These are phyloP conservation scores for Trichosanthes truncata DNA, from an alignment of 306 rosid genomes.

Conservation along the genomic window DNA sequence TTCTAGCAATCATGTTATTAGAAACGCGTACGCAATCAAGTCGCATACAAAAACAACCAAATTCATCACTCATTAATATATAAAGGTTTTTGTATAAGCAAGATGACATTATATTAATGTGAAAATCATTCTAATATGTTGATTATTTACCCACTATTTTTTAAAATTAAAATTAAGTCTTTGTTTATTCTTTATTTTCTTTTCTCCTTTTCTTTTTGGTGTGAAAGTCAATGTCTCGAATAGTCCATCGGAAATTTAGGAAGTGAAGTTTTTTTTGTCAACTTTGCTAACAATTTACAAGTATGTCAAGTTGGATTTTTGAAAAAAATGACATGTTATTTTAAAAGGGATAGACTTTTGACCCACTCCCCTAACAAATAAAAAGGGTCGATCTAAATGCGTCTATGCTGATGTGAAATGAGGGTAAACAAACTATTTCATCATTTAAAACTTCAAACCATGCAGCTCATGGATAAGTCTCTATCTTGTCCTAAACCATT, in stretches of 20 bases:
- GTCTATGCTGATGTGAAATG: too few species aligned
- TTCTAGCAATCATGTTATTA: background rate
- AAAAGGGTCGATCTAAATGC: too few species aligned
- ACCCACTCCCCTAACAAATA: too few species aligned
- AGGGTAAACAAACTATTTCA: too few species aligned
- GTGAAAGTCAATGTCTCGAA: background rate
- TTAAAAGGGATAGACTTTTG: too few species aligned
- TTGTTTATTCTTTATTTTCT: background rate
- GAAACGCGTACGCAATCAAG: background rate
- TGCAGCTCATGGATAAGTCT: too few species aligned
- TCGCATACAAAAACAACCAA: background rate
- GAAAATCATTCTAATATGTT: background rate
- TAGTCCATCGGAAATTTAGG: background rate
- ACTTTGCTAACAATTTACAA: background rate
- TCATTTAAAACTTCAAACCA: too few species aligned
- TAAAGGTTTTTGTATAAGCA: background rate
- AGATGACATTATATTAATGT: background rate
- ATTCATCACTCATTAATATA: background rate
- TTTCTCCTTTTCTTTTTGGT: background rate
- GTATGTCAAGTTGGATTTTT: background rate
- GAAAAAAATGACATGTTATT: too few species aligned
- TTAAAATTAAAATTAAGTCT: background rate
- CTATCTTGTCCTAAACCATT: too few species aligned
- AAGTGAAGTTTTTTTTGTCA: background rate
- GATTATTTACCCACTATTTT: background rate